Conservation (phyloP, 345 rosid species). For the Citrus reticulata region DNA sequence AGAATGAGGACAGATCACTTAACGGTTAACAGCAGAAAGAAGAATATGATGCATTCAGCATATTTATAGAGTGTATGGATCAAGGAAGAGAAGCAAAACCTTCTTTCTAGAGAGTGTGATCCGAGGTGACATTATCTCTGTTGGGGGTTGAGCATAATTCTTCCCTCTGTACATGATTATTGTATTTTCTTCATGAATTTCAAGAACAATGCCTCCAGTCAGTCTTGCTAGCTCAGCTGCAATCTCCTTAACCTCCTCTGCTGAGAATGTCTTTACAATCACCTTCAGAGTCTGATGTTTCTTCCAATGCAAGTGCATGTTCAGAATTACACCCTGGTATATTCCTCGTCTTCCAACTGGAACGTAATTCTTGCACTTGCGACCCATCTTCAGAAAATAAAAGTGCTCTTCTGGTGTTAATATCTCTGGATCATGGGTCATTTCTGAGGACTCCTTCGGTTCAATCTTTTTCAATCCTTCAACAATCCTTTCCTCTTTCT, state of each 20-base stretch:
- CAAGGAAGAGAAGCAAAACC: slow-evolving; percentile 31
- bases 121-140: slow-evolving; percentile 88
- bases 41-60: background rate
- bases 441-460: slow-evolving; percentile 61
- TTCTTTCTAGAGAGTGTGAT: slow-evolving; percentile 82
- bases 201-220: slow-evolving; percentile 89
- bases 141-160: slow-evolving; percentile 73
- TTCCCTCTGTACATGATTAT: slow-evolving; percentile 94
- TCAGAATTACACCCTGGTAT: slow-evolving; percentile 92
- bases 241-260: slow-evolving; percentile 84
- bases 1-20: background rate
- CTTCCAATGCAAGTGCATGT: slow-evolving; percentile 99
- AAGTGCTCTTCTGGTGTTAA: slow-evolving; percentile 94
- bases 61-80: background rate
- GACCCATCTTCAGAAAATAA: slow-evolving; percentile 82
- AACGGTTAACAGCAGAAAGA: background rate
- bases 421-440: slow-evolving; percentile 90
- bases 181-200: slow-evolving; percentile 72
- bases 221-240: slow-evolving; percentile 78
- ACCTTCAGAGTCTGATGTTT: slow-evolving; percentile 91
- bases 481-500: slow-evolving; percentile 73
- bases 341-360: slow-evolving; percentile 89
- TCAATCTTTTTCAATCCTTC: slow-evolving; percentile 75
- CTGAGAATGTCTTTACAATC: slow-evolving; percentile 76
- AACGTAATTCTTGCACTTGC: slow-evolving; percentile 92